Percentiles rank a stretch among this genome's conserved stretches.
phyloP scores from a whole-genome alignment of 208 protist species.

The Trypanosoma lewisi region DNA sequence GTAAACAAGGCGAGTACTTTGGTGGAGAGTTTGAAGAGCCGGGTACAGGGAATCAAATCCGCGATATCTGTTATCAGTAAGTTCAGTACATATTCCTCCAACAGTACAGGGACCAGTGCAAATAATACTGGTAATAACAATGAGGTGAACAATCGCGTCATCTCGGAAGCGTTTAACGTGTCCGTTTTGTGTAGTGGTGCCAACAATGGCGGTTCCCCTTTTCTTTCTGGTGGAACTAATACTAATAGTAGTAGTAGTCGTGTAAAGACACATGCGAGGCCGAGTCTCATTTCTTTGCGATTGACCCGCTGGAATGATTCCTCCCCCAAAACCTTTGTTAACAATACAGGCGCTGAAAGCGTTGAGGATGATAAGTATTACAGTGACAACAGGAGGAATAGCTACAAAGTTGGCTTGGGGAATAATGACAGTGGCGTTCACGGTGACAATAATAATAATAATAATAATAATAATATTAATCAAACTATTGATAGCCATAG shows the following conservation, averaged over 20 bases:
- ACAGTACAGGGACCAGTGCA: too few species aligned
- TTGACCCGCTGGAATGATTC: conserved; percentile 1
- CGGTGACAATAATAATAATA: too few species aligned
- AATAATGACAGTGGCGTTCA: too few species aligned
- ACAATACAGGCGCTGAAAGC: neutral
- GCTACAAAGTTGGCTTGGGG: too few species aligned
- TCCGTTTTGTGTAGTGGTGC: too few species aligned
- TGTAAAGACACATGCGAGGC: conserved; percentile 5
- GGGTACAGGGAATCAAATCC: conserved; percentile 81
- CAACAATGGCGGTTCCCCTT: too few species aligned
- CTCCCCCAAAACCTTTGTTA: neutral
- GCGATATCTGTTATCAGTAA: conserved; percentile 78
- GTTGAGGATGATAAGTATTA: neutral
- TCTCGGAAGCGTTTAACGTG: too few species aligned
- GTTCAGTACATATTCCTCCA: conserved; percentile 49
- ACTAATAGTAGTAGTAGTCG: neutral
- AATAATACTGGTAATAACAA: neutral
- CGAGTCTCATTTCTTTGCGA: conserved; percentile 21
- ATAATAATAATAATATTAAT: too few species aligned
- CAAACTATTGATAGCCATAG: neutral
- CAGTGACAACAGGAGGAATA: neutral
- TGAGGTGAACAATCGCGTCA: neutral
- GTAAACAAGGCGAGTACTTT: conserved; percentile 67
- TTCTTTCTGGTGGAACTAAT: neutral
- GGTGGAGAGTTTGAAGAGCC: conserved; percentile 77